phyloP scores from a whole-genome alignment of 106 monocot genomes.

The Chionographis japonica region DNA sequence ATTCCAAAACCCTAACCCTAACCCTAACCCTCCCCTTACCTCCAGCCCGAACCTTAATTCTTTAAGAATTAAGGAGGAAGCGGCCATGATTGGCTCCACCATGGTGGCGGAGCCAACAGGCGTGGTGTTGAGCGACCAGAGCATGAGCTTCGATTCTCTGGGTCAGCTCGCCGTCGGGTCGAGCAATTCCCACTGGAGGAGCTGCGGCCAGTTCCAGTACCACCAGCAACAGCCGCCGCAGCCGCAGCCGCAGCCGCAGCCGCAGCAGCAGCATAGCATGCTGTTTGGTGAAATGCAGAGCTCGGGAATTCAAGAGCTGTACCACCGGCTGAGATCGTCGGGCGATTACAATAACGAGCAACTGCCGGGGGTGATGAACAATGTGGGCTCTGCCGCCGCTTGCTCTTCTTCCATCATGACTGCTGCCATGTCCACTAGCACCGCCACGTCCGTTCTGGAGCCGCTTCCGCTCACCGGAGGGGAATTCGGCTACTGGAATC shows the following conservation, averaged over 20 bases:
- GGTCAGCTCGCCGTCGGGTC: constrained; percentile 6
- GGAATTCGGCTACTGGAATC: constrained; percentile 45
- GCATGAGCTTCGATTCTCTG: constrained; percentile 13
- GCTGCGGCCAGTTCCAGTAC: neutral
- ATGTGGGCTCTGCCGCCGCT: constrained; percentile 11
- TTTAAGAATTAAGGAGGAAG: constrained; percentile 26
- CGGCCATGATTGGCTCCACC: neutral
- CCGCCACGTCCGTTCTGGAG: constrained; percentile 21
- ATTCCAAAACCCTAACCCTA: constrained; percentile 2
- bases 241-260: neutral
- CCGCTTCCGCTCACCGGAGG: constrained; percentile 15
- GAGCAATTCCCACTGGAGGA: constrained; percentile 16
- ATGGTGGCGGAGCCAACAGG: neutral
- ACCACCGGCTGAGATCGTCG: constrained; percentile 24
- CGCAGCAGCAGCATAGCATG: constrained; percentile 13
- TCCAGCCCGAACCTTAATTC: neutral
- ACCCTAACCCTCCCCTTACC: constrained; percentile 1
- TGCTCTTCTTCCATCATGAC: neutral
- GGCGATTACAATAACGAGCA: constrained; percentile 14
- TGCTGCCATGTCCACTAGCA: neutral
- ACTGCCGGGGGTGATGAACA: constrained; percentile 1
- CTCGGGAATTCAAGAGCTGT: constrained; percentile 35
- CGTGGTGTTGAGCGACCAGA: neutral
- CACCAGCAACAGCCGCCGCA: constrained; percentile 23
- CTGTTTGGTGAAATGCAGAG: constrained; percentile 20